Evolutionary conservation across 257 asterid genomes (phyloP).

Genomic region (Thymus quinquecostatus): DNA sequence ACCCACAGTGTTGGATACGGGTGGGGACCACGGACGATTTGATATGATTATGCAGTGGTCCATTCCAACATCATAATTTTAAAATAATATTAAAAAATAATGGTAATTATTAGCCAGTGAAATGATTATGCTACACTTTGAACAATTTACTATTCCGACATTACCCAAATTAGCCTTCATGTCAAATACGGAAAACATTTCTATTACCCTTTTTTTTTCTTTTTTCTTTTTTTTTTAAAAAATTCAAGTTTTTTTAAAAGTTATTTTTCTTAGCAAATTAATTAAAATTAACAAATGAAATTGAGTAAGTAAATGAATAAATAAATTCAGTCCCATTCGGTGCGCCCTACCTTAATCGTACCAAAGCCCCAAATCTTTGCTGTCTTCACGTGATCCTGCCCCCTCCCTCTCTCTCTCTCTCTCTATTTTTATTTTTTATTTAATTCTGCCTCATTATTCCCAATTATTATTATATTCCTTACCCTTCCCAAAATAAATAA

Average conservation of each 20-base stretch:
- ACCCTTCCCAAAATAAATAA: too few relatives aligned
- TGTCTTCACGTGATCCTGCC: constrained; percentile 53
- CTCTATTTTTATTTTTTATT: background rate
- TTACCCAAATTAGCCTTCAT: too few relatives aligned
- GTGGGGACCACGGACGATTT: constrained; percentile 20
- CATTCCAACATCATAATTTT: background rate
- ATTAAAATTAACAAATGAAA: background rate
- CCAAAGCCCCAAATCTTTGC: constrained; percentile 41
- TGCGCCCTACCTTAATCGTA: constrained; percentile 42
- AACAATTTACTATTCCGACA: too few relatives aligned
- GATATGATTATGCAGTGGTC: constrained; percentile 24
- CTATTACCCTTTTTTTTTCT: too few relatives aligned
- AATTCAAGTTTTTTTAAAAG: too few relatives aligned
- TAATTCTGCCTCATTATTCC: too few relatives aligned
- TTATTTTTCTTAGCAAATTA: too few relatives aligned
- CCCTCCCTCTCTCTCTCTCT: constrained; percentile 3
- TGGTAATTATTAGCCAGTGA: background rate
- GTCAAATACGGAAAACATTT: too few relatives aligned
- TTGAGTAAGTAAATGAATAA: background rate
- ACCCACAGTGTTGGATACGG: constrained; percentile 14
- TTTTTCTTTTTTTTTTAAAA: too few relatives aligned
- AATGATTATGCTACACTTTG: too few relatives aligned
- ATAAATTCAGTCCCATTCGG: constrained; percentile 36
- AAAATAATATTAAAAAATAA: background rate
- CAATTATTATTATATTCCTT: too few relatives aligned